A percentile compares a stretch with the other conserved stretches of the same genome.
phyloP scores from a whole-genome alignment of 139 green algal genomes.

The Dunaliella primolecta region DNA sequence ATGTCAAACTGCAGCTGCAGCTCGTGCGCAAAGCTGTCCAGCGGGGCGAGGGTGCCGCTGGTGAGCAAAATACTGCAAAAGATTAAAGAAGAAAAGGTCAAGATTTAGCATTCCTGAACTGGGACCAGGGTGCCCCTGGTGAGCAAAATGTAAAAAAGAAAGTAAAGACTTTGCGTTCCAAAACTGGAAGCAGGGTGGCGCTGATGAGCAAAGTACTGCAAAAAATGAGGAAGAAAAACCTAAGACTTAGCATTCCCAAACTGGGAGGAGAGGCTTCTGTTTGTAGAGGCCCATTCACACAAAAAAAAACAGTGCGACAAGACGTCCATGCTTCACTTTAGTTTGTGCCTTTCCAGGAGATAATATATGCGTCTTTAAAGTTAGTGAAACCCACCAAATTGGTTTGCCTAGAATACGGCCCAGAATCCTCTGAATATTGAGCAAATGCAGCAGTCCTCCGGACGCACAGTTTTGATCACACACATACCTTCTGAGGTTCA shows the following conservation, averaged over 20 bases:
- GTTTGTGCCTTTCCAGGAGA: too few species aligned
- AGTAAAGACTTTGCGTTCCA: not conserved
- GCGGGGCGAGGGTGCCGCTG: slow-evolving; percentile 84
- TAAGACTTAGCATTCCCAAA: not conserved
- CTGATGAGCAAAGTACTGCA: slow-evolving; percentile 83
- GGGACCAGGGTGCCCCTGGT: not conserved
- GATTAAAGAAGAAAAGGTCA: not conserved
- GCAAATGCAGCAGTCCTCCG: too few species aligned
- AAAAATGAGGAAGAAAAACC: slow-evolving; percentile 14
- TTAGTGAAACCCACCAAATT: too few species aligned
- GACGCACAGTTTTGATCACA: too few species aligned
- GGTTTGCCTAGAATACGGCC: too few species aligned
- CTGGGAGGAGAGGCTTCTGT: not conserved
- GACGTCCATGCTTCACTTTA: too few species aligned
- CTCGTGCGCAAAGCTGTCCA: slow-evolving; percentile 87
- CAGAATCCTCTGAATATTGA: too few species aligned
- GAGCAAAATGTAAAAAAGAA: slow-evolving; percentile 1
- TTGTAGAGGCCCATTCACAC: too few species aligned
- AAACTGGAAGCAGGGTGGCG: too few species aligned
- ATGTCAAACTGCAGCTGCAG: slow-evolving; percentile 82
- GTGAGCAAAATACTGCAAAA: slow-evolving; percentile 85
- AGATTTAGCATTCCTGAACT: not conserved
- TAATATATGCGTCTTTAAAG: too few species aligned
- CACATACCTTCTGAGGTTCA: slow-evolving; percentile 15
- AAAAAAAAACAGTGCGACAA: too few species aligned